A percentile compares a stretch with the other conserved stretches of the same genome.
phyloP scores from a whole-genome alignment of 2,329 filamentous ascomycete genomes.

The Exophiala viscosa region DNA sequence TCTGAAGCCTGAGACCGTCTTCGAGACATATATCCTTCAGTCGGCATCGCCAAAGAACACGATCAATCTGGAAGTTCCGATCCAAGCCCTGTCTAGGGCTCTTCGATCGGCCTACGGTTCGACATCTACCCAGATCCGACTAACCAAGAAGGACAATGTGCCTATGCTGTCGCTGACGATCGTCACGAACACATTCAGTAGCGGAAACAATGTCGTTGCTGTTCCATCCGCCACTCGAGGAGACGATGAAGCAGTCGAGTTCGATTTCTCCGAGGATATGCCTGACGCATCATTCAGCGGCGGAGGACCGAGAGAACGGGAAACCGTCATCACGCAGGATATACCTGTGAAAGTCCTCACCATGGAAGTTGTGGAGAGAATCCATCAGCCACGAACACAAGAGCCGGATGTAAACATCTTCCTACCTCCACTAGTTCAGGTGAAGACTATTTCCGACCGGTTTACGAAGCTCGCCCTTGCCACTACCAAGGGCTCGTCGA shows the following conservation, averaged over 20 bases:
- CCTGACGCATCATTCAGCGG: constrained; percentile 48
- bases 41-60: constrained; percentile 78
- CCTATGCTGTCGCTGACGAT: constrained; percentile 89
- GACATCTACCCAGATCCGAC: constrained; percentile 74
- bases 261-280: constrained; percentile 34
- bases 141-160: constrained; percentile 87
- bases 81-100: constrained; percentile 84
- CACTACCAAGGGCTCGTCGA: constrained; percentile 28
- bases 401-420: constrained; percentile 94
- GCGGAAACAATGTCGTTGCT: constrained; percentile 46
- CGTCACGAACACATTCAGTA: constrained; percentile 65
- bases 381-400: constrained; percentile 85
- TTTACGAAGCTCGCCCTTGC: constrained; percentile 77
- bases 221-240: constrained; percentile 27
- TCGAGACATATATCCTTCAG: constrained; percentile 84
- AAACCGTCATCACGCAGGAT: constrained; percentile 91
- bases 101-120: constrained; percentile 82
- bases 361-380: constrained; percentile 77
- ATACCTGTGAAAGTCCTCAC: constrained; percentile 90
- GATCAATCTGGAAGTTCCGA: constrained; percentile 92
- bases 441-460: constrained; percentile 91
- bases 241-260: constrained; percentile 19
- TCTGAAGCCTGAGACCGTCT: constrained; percentile 69
- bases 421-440: constrained; percentile 77
- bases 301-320: constrained; percentile 66